These are phyloP conservation scores for Fusarium torulosum DNA, from an alignment of 2,329 filamentous ascomycete species.

Conservation along the genomic window DNA sequence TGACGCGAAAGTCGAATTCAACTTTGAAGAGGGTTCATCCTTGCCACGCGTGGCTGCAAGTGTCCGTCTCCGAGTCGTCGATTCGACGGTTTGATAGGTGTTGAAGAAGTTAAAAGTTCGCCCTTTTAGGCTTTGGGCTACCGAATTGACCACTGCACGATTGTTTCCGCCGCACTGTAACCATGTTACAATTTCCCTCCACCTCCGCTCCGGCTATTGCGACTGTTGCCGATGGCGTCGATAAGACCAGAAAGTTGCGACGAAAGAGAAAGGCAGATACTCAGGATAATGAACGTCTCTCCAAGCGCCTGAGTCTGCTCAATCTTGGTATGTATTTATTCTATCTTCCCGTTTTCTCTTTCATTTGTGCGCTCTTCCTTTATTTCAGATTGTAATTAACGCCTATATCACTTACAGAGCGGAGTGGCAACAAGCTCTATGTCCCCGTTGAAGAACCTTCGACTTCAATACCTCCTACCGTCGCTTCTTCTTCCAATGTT, in stretches of 20 bases:
- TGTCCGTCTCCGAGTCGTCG: conserved; percentile 27
- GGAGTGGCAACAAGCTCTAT: conserved; percentile 73
- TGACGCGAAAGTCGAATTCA: conserved; percentile 24
- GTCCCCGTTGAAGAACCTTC: conserved; percentile 68
- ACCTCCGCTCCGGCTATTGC: conserved; percentile 35
- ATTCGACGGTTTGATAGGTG: conserved; percentile 30
- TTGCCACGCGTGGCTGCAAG: conserved; percentile 33
- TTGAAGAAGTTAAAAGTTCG: conserved; percentile 39
- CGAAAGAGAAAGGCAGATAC: conserved; percentile 72
- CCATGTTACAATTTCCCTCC: conserved; percentile 54
- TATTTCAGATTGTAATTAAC: conserved; percentile 7
- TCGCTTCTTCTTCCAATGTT: conserved; percentile 34
- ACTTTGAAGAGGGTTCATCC: conserved; percentile 21
- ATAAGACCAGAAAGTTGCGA: conserved; percentile 40
- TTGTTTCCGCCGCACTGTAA: conserved; percentile 26
- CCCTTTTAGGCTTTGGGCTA: conserved; percentile 31
- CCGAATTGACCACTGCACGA: conserved; percentile 15
- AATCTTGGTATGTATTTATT: conserved; percentile 75
- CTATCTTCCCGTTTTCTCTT: conserved; percentile 11
- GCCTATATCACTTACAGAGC: conserved; percentile 59
- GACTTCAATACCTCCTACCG: conserved; percentile 40
- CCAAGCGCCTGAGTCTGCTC: conserved; percentile 84
- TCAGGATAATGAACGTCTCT: conserved; percentile 78
- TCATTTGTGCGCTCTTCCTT: background rate
- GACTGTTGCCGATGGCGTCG: conserved; percentile 35